Percentiles rank a stretch among this genome's conserved stretches.
Evolutionary conservation across 2,329 filamentous ascomycete genomes (phyloP).

Genomic region (Diaporthe destruens): DNA sequence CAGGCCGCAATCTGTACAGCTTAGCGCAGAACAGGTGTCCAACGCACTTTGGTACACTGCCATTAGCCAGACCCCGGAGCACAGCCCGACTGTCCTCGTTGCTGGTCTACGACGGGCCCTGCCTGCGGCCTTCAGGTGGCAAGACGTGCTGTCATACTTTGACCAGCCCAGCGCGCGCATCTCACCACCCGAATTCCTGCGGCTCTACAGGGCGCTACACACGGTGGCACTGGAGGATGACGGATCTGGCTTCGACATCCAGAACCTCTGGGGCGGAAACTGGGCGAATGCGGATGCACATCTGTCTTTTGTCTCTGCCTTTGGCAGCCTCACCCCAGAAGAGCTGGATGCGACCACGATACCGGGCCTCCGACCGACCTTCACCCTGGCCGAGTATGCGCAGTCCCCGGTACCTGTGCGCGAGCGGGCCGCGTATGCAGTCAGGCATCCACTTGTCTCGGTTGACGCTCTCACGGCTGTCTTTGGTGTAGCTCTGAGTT

Average conservation of each 20-base stretch:
- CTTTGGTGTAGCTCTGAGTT: conserved; percentile 74
- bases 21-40: conserved; percentile 86
- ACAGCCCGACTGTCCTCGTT: conserved; percentile 69
- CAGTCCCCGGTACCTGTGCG: conserved; percentile 62
- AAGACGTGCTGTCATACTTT: conserved; percentile 81
- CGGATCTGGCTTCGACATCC: conserved; percentile 78
- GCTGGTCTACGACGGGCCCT: conserved; percentile 73
- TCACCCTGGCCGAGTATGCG: conserved; percentile 71
- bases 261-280: conserved; percentile 88
- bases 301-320: conserved; percentile 92
- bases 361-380: conserved; percentile 82
- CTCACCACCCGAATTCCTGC: conserved; percentile 83
- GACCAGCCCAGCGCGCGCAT: conserved; percentile 83
- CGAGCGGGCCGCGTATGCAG: conserved; percentile 70
- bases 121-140: conserved; percentile 74
- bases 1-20: conserved; percentile 67
- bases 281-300: conserved; percentile 92
- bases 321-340: conserved; percentile 79
- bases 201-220: conserved; percentile 82
- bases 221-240: conserved; percentile 74
- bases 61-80: conserved; percentile 67
- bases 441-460: conserved; percentile 89
- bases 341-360: conserved; percentile 88
- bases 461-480: conserved; percentile 82
- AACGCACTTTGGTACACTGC: conserved; percentile 78